A percentile compares a stretch with the other conserved stretches of the same genome.
phyloP scores from a whole-genome alignment of 192 early-diverging fungal species.

The Umbelopsis sp. region DNA sequence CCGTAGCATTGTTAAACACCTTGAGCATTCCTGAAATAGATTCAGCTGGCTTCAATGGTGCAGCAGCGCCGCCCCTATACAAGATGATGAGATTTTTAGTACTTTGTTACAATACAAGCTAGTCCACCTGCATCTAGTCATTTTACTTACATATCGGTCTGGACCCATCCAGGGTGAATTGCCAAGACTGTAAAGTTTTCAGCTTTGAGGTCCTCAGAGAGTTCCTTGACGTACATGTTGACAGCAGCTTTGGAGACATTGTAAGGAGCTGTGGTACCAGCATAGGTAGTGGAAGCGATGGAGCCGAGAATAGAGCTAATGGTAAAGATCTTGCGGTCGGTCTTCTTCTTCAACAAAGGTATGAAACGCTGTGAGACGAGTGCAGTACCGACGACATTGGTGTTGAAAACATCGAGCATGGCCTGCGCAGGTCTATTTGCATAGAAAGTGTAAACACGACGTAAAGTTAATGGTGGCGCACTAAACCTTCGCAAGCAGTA shows the following conservation, averaged over 20 bases:
- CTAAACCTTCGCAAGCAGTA: too few relatives aligned
- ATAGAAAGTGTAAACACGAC: background rate
- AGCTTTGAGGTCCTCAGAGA: background rate
- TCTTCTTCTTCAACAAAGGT: conserved; percentile 18
- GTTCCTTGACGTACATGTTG: conserved; percentile 25
- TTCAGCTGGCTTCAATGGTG: background rate
- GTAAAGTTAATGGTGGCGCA: background rate
- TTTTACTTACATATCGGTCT: conserved; percentile 17
- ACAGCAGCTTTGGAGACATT: conserved; percentile 28
- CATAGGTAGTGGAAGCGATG: background rate
- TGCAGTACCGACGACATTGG: conserved; percentile 27
- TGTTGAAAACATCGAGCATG: conserved; percentile 26
- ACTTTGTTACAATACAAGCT: background rate
- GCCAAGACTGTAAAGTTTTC: conserved; percentile 18
- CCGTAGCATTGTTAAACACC: background rate
- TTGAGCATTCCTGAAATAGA: conserved; percentile 17
- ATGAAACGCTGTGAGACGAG: conserved; percentile 17
- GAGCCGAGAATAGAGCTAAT: conserved; percentile 36
- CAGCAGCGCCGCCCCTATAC: conserved; percentile 19
- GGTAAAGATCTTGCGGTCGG: conserved; percentile 25
- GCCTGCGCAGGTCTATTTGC: background rate
- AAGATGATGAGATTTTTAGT: too few relatives aligned
- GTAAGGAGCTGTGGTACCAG: conserved; percentile 12
- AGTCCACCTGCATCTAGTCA: too few relatives aligned
- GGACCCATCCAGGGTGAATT: conserved; percentile 31